Evolutionary conservation across 179 eudicot species (phyloP), one percentile per base, ranked within the genome.

Genomic region (Sideroxylon spinosum): DNA sequence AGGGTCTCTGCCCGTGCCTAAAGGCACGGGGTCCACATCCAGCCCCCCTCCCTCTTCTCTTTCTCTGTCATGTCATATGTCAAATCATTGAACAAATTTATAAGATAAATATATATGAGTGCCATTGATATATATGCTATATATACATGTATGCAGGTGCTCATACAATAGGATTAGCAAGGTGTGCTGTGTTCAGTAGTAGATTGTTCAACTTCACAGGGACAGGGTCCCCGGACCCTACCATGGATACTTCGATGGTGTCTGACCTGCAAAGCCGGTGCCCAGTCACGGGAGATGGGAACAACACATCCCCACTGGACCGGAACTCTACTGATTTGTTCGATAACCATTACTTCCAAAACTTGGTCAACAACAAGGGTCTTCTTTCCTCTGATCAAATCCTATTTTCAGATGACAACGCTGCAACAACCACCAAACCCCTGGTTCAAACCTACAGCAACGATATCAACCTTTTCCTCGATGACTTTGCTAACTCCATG

Each of bases 141-240:
- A 16, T 59, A 6, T 59, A 10, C 3, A 0, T 16, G 19, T 78
- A 68, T 66, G 12, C 16, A 92, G 98, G 97, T 74, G 90, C 84
- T 16, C 98, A 94, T 71, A 92, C 97, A 20, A 90, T 94, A 20
- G 98, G 98, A 23, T 64, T 74, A 26, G 89, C 98, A 73, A 94
- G 88, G 82, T 92, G 97, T 69, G 82, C 89, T 0, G 48, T 81
- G 16, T 92, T 94, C 73, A 85, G 81, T 82, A 16, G 81, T 60
- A 84, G 98, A 72, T 76, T 94, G 29, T 86, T 74, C 81, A 92
- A 94, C 82, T 92, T 91, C 87, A 78, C 88, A 0, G 87, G 86
- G 0, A 88, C 87, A 9, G 90, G 91, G 2, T 81, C 88, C 19
- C 86, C 93, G 1, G 97, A 92, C 80, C 55, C 56, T 63, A 92